A percentile compares a stretch with the other conserved stretches of the same genome.
Evolutionary conservation across 495 filamentous ascomycete species (phyloP).

Genomic region (Penicillium desertorum): DNA sequence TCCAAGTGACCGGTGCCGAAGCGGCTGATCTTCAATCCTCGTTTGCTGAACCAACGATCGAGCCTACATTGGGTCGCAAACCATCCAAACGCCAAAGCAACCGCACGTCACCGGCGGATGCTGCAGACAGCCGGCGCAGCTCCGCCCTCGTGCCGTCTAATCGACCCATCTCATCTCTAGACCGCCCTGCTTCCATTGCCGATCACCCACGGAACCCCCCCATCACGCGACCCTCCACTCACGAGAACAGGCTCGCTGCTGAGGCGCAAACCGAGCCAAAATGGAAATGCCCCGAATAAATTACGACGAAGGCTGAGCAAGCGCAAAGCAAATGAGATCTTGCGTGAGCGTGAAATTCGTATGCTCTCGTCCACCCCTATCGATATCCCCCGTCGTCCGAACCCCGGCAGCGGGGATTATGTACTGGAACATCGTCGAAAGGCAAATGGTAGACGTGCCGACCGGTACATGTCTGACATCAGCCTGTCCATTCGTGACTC

Average conservation of each 20-base stretch:
- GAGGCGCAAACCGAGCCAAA: slow-evolving; percentile 57
- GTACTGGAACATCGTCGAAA: slow-evolving; percentile 61
- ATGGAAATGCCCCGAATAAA: slow-evolving; percentile 49
- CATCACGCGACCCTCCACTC: slow-evolving; percentile 28
- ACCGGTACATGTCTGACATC: slow-evolving; percentile 66
- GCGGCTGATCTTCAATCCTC: slow-evolving; percentile 29
- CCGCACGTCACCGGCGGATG: slow-evolving; percentile 35
- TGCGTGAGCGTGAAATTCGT: slow-evolving; percentile 80
- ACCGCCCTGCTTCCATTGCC: slow-evolving; percentile 17
- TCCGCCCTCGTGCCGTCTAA: slow-evolving; percentile 36
- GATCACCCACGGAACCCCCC: slow-evolving; percentile 10
- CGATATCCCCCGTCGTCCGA: slow-evolving; percentile 59
- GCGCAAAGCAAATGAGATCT: slow-evolving; percentile 67
- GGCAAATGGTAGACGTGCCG: slow-evolving; percentile 55
- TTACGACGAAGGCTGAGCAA: slow-evolving; percentile 74
- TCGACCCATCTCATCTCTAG: slow-evolving; percentile 26
- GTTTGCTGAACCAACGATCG: slow-evolving; percentile 24
- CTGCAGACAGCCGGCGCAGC: slow-evolving; percentile 29
- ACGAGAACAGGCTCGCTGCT: slow-evolving; percentile 62
- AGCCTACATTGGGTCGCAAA: slow-evolving; percentile 38
- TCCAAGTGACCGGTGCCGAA: slow-evolving; percentile 42
- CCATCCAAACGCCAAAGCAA: slow-evolving; percentile 44
- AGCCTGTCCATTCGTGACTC: slow-evolving; percentile 73
- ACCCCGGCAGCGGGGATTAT: slow-evolving; percentile 43
- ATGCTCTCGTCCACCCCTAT: slow-evolving; percentile 71